Evolutionary conservation across 2,329 filamentous ascomycete species (phyloP).

Genomic region (Ophiostoma himal-ulmi): DNA sequence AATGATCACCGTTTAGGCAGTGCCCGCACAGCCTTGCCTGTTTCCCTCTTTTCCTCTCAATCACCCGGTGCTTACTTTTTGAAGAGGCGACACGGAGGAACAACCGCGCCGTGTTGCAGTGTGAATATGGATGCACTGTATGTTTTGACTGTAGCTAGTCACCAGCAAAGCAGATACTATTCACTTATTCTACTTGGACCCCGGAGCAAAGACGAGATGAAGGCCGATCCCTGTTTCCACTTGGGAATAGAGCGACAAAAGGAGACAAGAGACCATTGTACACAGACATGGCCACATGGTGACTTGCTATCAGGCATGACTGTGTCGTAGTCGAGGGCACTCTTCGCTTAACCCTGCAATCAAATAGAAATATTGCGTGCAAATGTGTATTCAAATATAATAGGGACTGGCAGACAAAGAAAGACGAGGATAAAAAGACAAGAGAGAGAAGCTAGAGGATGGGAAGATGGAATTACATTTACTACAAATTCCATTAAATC

Average conservation of each 20-base stretch:
- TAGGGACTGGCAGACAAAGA: no score
- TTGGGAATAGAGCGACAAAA: not conserved
- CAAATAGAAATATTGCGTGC: not conserved
- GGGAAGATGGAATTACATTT: no score
- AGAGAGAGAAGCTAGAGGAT: no score
- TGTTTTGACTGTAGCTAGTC: not conserved
- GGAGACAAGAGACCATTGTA: not conserved
- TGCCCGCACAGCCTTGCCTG: not conserved
- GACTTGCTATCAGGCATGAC: not conserved
- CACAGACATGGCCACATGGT: slow-evolving; percentile 7
- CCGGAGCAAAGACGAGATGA: slow-evolving; percentile 3
- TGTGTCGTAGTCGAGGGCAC: not conserved
- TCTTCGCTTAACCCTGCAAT: slow-evolving; percentile 3
- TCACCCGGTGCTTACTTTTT: not conserved
- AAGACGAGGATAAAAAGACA: no score
- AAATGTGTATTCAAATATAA: no score
- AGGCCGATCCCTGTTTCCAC: not conserved
- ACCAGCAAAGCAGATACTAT: not conserved
- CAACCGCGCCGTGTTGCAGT: slow-evolving; percentile 5
- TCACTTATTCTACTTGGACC: not conserved
- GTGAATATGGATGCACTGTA: not conserved
- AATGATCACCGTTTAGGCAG: not conserved
- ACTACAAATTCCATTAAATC: no score
- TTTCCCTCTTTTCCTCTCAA: not conserved
- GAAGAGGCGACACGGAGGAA: not conserved